Conservation (phyloP, 139 green algal genomes). For the Chlamydomonas schloesseri region DNA sequence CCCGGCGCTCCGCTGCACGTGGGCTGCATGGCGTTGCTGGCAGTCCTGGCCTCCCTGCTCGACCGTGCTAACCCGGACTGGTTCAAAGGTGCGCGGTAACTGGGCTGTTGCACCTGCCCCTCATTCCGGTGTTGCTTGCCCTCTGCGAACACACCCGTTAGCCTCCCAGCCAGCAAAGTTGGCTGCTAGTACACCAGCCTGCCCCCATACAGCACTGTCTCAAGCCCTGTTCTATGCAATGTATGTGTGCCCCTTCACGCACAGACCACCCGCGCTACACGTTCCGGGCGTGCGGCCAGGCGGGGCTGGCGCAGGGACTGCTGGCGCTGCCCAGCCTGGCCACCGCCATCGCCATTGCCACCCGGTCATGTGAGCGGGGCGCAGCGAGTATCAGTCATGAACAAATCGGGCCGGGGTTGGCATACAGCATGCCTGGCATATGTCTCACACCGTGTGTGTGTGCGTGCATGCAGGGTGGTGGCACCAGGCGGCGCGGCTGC, state of each 20-base stretch:
- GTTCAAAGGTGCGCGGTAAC: neutral
- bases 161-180: too few species aligned
- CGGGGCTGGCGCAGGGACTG: constrained; percentile 28
- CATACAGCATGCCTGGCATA: too few species aligned
- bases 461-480: constrained; percentile 17
- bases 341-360: constrained; percentile 4
- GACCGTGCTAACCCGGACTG: neutral
- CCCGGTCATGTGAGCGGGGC: constrained; percentile 10
- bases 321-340: constrained; percentile 29
- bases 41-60: neutral
- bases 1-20: neutral
- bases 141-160: too few species aligned
- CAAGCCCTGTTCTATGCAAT: too few species aligned
- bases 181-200: too few species aligned
- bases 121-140: too few species aligned
- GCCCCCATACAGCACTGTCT: too few species aligned
- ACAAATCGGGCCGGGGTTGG: too few species aligned
- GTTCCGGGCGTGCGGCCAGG: constrained; percentile 27
- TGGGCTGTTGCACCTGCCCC: neutral
- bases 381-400: neutral
- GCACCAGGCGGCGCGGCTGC: constrained; percentile 10
- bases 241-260: too few species aligned
- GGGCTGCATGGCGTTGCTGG: neutral
- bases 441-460: neutral
- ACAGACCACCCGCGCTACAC: constrained; percentile 19